Percentiles rank a stretch among this genome's conserved stretches.
Evolutionary conservation across 2,329 filamentous ascomycete species (phyloP).

Genomic region (Cyphellophora europaea): DNA sequence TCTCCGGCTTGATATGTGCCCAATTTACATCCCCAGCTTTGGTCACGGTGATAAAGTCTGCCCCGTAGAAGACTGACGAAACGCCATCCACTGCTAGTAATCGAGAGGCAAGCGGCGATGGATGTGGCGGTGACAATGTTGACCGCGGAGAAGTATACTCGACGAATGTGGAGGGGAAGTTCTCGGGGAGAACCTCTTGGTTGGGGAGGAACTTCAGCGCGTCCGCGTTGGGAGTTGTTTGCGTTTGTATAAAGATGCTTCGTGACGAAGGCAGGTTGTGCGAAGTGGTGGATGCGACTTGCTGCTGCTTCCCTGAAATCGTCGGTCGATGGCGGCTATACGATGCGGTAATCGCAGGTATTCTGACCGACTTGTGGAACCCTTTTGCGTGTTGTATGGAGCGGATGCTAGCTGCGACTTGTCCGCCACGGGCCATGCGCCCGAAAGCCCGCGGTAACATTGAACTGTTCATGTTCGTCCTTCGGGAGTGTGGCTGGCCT

Average conservation of each 20-base stretch:
- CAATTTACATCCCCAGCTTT: slow-evolving; percentile 83
- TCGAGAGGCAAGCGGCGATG: slow-evolving; percentile 81
- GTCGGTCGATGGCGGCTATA: slow-evolving; percentile 36
- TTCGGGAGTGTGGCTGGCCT: too few species aligned
- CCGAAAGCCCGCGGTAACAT: too few species aligned
- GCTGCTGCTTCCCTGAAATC: slow-evolving; percentile 32
- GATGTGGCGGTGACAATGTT: slow-evolving; percentile 79
- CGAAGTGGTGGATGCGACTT: slow-evolving; percentile 21
- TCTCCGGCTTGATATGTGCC: slow-evolving; percentile 90
- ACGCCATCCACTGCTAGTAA: slow-evolving; percentile 91
- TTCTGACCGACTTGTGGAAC: slow-evolving; percentile 33
- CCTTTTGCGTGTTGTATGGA: slow-evolving; percentile 22
- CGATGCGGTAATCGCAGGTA: slow-evolving; percentile 39
- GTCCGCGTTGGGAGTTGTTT: slow-evolving; percentile 88
- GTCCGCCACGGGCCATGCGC: too few species aligned
- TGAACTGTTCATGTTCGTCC: too few species aligned
- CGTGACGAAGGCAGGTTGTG: slow-evolving; percentile 41
- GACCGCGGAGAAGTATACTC: slow-evolving; percentile 87
- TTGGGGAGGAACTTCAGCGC: slow-evolving; percentile 93
- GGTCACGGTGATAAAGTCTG: slow-evolving; percentile 93
- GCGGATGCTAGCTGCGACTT: too few species aligned
- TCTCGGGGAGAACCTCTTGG: slow-evolving; percentile 69
- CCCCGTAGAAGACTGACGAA: slow-evolving; percentile 87
- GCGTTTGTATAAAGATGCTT: slow-evolving; percentile 96
- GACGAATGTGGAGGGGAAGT: slow-evolving; percentile 65